Percentiles rank a stretch among this genome's conserved stretches.
phyloP scores from a whole-genome alignment of 805 yeast species.

The Metschnikowia bowlesiae region DNA sequence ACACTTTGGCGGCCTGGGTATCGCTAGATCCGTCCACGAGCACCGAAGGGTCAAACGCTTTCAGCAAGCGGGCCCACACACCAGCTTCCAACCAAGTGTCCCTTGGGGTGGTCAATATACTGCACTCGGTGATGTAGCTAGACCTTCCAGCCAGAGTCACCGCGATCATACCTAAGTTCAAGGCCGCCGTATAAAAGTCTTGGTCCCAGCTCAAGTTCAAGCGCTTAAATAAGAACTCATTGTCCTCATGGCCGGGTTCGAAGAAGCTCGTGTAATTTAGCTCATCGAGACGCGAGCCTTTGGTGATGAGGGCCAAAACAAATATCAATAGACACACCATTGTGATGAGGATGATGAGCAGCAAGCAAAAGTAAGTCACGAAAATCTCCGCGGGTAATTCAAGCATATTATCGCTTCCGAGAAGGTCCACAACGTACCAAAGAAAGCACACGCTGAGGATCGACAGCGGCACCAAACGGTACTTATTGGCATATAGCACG shows the following conservation, averaged over 20 bases:
- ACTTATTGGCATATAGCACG: slow-evolving; percentile 45
- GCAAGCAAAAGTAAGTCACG: slow-evolving; percentile 64
- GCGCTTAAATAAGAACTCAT: slow-evolving; percentile 21
- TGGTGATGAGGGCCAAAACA: slow-evolving; percentile 54
- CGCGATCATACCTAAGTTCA: slow-evolving; percentile 58
- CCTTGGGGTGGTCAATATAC: slow-evolving; percentile 43
- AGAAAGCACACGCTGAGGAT: slow-evolving; percentile 44
- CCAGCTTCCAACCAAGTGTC: slow-evolving; percentile 46
- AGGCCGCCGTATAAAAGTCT: slow-evolving; percentile 62
- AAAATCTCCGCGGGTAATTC: slow-evolving; percentile 53
- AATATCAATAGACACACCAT: slow-evolving; percentile 51
- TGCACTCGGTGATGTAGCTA: slow-evolving; percentile 58
- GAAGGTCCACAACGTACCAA: slow-evolving; percentile 37
- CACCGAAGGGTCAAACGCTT: not conserved
- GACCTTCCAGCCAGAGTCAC: slow-evolving; percentile 65
- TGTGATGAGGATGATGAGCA: slow-evolving; percentile 49
- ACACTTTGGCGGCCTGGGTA: slow-evolving; percentile 4
- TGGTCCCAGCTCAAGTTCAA: slow-evolving; percentile 45
- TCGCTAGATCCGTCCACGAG: not conserved
- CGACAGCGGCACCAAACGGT: slow-evolving; percentile 61
- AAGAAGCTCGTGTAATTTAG: slow-evolving; percentile 36
- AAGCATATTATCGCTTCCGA: slow-evolving; percentile 38
- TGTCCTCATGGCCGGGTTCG: slow-evolving; percentile 20
- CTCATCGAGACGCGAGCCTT: slow-evolving; percentile 37
- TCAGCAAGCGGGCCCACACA: slow-evolving; percentile 5